Conservation (phyloP, 83 land plant genomes). For the Thuja plicata region DNA sequence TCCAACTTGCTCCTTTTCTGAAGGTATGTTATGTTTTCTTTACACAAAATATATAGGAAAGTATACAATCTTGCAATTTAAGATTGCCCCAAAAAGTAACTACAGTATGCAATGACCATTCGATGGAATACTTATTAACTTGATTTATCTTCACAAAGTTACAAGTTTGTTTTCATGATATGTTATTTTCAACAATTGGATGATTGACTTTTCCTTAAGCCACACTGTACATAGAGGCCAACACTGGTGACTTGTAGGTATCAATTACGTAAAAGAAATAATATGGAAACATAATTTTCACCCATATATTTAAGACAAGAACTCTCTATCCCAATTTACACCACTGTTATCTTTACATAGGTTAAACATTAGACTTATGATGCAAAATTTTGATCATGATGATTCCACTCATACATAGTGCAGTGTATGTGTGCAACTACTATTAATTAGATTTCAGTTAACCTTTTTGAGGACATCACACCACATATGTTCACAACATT, state of each 20-base stretch:
- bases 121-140: neutral
- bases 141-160: neutral
- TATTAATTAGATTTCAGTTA: too few relatives aligned
- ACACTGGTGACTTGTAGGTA: neutral
- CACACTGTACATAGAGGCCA: neutral
- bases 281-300: neutral
- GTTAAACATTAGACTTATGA: too few relatives aligned
- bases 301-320: neutral
- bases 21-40: slow-evolving; percentile 55
- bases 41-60: neutral
- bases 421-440: too few relatives aligned
- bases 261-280: neutral
- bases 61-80: neutral
- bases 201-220: neutral
- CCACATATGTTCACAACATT: too few relatives aligned
- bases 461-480: too few relatives aligned
- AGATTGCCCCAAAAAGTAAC: neutral
- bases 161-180: neutral
- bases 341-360: neutral
- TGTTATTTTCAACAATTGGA: neutral
- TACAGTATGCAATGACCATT: neutral
- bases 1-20: slow-evolving; percentile 65
- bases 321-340: neutral
- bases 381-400: too few relatives aligned
- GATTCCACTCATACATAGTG: too few relatives aligned